These are phyloP conservation scores for Aspergillus heteromorphus DNA, from an alignment of 495 filamentous ascomycete genomes.

Conservation along the genomic window DNA sequence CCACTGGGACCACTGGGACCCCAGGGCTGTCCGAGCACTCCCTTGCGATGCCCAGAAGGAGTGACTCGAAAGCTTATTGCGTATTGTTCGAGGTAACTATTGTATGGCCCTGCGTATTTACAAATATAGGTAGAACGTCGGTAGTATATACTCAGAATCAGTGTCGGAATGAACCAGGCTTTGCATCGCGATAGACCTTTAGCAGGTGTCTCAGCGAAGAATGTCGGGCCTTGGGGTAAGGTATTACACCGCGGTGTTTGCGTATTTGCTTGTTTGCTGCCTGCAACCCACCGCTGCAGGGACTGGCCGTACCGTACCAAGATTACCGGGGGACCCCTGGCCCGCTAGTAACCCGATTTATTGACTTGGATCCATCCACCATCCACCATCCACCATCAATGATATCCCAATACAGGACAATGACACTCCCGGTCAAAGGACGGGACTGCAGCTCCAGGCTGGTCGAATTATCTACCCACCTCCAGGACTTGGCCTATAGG, in stretches of 20 bases:
- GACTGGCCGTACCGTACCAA: neutral
- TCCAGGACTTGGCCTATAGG: neutral
- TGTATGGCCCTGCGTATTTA: neutral
- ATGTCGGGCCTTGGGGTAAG: neutral
- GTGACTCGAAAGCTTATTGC: neutral
- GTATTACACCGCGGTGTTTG: neutral
- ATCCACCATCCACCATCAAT: neutral
- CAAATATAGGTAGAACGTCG: too few relatives aligned
- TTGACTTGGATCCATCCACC: neutral
- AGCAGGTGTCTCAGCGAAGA: neutral
- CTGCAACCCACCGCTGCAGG: neutral
- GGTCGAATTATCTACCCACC: neutral
- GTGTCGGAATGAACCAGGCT: neutral
- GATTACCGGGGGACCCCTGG: neutral
- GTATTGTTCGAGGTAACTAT: neutral
- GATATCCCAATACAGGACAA: neutral
- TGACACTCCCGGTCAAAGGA: neutral
- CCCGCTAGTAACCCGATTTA: neutral
- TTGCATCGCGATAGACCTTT: neutral
- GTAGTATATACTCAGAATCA: too few relatives aligned
- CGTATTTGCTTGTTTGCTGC: neutral
- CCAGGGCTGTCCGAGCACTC: neutral
- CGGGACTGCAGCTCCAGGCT: neutral
- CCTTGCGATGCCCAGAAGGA: neutral
- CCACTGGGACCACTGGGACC: too few relatives aligned